Conservation (phyloP, 192 early-diverging fungal genomes). For the Podila epigama region DNA sequence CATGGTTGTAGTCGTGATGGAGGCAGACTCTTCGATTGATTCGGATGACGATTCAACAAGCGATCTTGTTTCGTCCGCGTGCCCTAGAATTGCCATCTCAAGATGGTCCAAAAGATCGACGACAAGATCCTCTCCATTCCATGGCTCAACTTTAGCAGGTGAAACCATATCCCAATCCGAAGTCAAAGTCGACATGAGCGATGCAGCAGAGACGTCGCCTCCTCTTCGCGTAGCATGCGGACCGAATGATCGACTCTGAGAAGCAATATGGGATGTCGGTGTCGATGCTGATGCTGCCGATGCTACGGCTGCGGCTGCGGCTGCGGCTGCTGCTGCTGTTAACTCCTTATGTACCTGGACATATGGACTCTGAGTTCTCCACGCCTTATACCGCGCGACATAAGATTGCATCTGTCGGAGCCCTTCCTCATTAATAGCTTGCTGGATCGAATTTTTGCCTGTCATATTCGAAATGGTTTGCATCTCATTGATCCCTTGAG, state of each 20-base stretch:
- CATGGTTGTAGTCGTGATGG: too few species aligned
- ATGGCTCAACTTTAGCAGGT: slow-evolving; percentile 8
- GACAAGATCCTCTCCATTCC: slow-evolving; percentile 32
- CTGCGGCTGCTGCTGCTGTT: too few species aligned
- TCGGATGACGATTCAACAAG: background rate
- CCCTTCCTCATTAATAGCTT: slow-evolving; percentile 27
- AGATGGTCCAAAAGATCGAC: slow-evolving; percentile 14
- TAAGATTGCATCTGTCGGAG: slow-evolving; percentile 41
- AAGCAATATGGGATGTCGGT: background rate
- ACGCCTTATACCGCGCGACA: slow-evolving; percentile 18
- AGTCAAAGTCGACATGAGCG: slow-evolving; percentile 15
- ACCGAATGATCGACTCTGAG: slow-evolving; percentile 7
- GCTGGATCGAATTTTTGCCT: slow-evolving; percentile 25
- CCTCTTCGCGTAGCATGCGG: background rate
- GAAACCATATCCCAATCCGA: slow-evolving; percentile 39
- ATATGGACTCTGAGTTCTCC: slow-evolving; percentile 12
- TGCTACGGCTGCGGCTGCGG: too few species aligned
- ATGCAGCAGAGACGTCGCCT: slow-evolving; percentile 15
- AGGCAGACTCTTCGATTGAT: background rate
- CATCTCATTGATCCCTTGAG: slow-evolving; percentile 47
- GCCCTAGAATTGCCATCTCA: slow-evolving; percentile 30
- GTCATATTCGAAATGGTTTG: slow-evolving; percentile 42
- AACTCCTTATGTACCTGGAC: background rate
- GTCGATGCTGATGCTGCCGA: too few species aligned
- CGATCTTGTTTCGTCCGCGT: slow-evolving; percentile 7